phyloP scores from a whole-genome alignment of 495 filamentous ascomycete genomes.

The Penicillium taxi region DNA sequence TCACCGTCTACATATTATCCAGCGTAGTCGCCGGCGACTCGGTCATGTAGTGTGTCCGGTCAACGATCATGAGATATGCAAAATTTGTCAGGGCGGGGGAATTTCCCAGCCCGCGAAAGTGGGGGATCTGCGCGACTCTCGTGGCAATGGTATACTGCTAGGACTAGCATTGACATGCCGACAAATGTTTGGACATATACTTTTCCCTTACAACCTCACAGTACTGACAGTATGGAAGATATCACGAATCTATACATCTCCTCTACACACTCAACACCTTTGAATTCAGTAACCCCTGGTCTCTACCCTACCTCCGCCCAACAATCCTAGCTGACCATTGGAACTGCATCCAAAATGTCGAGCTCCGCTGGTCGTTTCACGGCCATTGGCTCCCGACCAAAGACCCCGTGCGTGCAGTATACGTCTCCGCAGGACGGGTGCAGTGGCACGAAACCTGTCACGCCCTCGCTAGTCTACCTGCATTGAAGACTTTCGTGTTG shows the following conservation, averaged over 20 bases:
- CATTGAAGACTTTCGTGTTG: constrained; percentile 30
- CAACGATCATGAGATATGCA: constrained; percentile 13
- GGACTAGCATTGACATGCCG: constrained; percentile 18
- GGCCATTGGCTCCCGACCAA: constrained; percentile 42
- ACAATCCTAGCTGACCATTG: constrained; percentile 28
- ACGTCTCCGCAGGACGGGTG: constrained; percentile 34
- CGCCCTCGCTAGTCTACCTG: constrained; percentile 18
- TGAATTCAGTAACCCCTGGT: constrained; percentile 43
- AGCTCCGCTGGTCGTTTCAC: constrained; percentile 40
- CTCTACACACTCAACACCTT: constrained; percentile 36
- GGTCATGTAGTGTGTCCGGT: constrained; percentile 31
- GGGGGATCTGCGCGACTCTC: constrained; percentile 2
- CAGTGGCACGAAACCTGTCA: constrained; percentile 40
- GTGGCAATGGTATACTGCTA: constrained; percentile 7
- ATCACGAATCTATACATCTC: constrained; percentile 31
- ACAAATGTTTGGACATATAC: constrained; percentile 15
- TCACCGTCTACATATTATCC: constrained; percentile 35
- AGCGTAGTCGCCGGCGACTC: constrained; percentile 26
- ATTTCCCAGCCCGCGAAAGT: constrained; percentile 19
- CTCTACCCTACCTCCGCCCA: constrained; percentile 36
- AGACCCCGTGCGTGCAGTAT: constrained; percentile 38
- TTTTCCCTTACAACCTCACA: constrained; percentile 6
- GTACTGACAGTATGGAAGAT: too few species aligned
- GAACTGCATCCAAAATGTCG: constrained; percentile 29
- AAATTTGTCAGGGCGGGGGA: constrained; percentile 33